Evolutionary conservation across 768 basidiomycete genomes (phyloP), one percentile per base, ranked within the genome.

Genomic region (Russula ochroleuca): DNA sequence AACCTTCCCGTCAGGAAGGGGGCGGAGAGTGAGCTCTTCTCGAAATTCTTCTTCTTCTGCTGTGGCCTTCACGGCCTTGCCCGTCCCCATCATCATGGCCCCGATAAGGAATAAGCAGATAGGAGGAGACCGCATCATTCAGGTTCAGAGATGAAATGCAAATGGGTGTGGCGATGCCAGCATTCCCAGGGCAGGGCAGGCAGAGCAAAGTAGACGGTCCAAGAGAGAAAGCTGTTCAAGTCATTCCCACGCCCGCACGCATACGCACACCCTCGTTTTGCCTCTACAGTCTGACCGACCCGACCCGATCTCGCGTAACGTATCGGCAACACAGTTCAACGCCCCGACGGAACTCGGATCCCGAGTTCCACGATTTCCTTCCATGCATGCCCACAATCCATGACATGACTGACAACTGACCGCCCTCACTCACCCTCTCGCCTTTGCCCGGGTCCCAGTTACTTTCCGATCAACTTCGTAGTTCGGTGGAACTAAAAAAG

Each of bases 1-100:
- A 43, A 98, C 85, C 72, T 86, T 89, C 55, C 95, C 96, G 72
- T 98, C 91, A 7, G 80, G 77, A 38, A 97, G 80, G 0, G 92
- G 82, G 38, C 78, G 77, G 15, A 90, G 68, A 1, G 73, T 72
- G 15, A 90, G 78, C 28, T 75, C 69, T 74, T 90, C 87, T 53
- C 79, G 70, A 64, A 86, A 86, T 25, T 74, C 69, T 74, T 47
- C 45, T 19, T 31, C 28, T 21, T 19, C 19, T 1, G 43, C 17
- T 9, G 41, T 25, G 17, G 37, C 23, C 13, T 25, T 55, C 19
- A 17, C 43, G 14, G 37, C 11, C 11, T 56, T 17, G n/a, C n/a
- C n/a, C n/a, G n/a, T n/a, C n/a, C n/a, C n/a, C 21, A 60, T 28
- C 28, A 28, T 28, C 28, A 5, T 17, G 2, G 21, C 6, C 19